Percentiles rank a stretch among this genome's conserved stretches.
These are phyloP conservation scores for Marsdenia floribunda DNA, from an alignment of 257 asterid genomes.

Conservation along the genomic window DNA sequence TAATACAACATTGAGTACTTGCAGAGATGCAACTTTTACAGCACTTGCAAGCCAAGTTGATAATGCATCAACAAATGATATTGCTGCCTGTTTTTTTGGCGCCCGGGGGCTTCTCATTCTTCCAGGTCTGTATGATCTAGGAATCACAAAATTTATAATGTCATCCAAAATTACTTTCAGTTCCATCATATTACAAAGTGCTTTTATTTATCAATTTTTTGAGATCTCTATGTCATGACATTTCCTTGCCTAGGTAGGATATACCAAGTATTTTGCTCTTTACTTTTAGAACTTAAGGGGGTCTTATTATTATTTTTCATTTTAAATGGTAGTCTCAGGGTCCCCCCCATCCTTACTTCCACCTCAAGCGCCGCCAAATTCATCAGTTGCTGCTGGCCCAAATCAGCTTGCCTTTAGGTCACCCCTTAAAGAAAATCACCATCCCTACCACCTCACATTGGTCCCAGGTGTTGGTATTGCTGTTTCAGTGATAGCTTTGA, in stretches of 20 bases:
- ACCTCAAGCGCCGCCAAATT: constrained; percentile 50
- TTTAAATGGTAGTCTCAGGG: constrained; percentile 32
- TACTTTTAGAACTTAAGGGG: background rate
- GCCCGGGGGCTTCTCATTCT: constrained; percentile 52
- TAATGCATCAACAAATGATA: constrained; percentile 43
- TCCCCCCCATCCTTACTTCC: constrained; percentile 40
- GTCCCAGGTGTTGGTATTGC: constrained; percentile 65
- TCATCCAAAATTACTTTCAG: background rate
- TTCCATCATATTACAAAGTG: background rate
- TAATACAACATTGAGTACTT: constrained; percentile 78
- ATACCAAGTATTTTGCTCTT: background rate
- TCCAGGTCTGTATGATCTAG: constrained; percentile 39
- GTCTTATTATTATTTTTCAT: background rate
- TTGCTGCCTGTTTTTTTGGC: constrained; percentile 89
- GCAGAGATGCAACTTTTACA: constrained; percentile 90
- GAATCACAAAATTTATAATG: background rate
- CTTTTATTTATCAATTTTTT: background rate
- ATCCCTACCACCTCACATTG: constrained; percentile 52
- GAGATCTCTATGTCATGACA: background rate
- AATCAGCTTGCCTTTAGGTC: constrained; percentile 45
- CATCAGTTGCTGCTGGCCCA: constrained; percentile 57
- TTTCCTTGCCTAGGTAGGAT: too few species aligned
- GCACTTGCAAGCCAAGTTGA: constrained; percentile 79
- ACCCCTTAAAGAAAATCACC: constrained; percentile 38
- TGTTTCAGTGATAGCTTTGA: constrained; percentile 45